Evolutionary conservation across 2,329 filamentous ascomycete species (phyloP).

Genomic region (Graphilbum fragrans): DNA sequence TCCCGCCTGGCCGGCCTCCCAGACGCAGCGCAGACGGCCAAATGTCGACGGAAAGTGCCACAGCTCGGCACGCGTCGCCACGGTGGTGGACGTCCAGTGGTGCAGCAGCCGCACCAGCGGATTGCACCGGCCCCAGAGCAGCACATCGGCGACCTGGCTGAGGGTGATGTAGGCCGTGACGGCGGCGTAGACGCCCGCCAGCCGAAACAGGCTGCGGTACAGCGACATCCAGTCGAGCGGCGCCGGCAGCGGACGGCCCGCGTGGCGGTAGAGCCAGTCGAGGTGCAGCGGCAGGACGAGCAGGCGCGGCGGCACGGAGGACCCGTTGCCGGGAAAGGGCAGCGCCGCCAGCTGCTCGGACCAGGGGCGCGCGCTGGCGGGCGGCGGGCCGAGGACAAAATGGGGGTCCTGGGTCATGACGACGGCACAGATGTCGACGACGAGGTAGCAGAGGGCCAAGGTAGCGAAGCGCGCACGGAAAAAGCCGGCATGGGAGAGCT

Average conservation of each 20-base stretch:
- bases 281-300: constrained; percentile 28
- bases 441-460: constrained; percentile 47
- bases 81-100: constrained; percentile 26
- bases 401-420: constrained; percentile 67
- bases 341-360: constrained; percentile 18
- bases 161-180: constrained; percentile 50
- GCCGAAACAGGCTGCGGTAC: constrained; percentile 44
- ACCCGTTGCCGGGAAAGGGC: constrained; percentile 27
- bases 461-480: constrained; percentile 29
- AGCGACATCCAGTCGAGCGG: constrained; percentile 30
- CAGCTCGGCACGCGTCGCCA: constrained; percentile 34
- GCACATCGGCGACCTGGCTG: constrained; percentile 10
- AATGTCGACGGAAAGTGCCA: constrained; percentile 44
- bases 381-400: constrained; percentile 43
- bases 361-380: constrained; percentile 14
- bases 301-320: constrained; percentile 1
- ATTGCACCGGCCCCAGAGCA: constrained; percentile 10
- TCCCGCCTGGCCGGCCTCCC: constrained; percentile 61
- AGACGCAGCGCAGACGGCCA: constrained; percentile 40
- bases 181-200: constrained; percentile 44
- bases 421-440: constrained; percentile 58
- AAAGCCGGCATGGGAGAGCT: constrained; percentile 29
- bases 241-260: too few relatives aligned
- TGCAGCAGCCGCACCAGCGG: constrained; percentile 37
- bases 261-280: constrained; percentile 15